Conservation (phyloP, 2,329 filamentous ascomycete genomes). For the Neocucurbitaria cava region DNA sequence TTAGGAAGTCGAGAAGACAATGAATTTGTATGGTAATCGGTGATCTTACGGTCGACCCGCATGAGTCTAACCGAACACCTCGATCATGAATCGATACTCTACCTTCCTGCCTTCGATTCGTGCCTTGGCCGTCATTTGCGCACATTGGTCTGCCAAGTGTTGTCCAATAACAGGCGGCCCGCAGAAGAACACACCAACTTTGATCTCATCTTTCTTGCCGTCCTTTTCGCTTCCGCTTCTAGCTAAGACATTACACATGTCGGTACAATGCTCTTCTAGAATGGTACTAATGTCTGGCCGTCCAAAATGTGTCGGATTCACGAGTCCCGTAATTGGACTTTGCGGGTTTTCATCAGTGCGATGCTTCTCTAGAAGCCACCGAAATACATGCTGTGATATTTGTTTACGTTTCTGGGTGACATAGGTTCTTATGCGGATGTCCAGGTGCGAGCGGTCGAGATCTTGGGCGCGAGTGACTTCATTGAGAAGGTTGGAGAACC, state of each 20-base stretch:
- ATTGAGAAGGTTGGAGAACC: conserved; percentile 66
- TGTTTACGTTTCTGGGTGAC: conserved; percentile 63
- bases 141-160: conserved; percentile 63
- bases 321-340: conserved; percentile 62
- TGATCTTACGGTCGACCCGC: not conserved
- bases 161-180: conserved; percentile 63
- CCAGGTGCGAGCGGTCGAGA: conserved; percentile 48
- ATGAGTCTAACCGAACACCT: conserved; percentile 59
- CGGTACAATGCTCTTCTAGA: conserved; percentile 62
- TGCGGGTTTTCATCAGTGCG: conserved; percentile 59
- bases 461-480: conserved; percentile 49
- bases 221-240: conserved; percentile 30
- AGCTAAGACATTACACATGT: conserved; percentile 52
- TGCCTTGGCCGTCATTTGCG: conserved; percentile 58
- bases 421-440: conserved; percentile 64
- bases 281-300: conserved; percentile 62
- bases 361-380: conserved; percentile 64
- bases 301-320: conserved; percentile 63
- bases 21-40: not conserved
- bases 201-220: conserved; percentile 44
- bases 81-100: conserved; percentile 65
- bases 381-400: conserved; percentile 62
- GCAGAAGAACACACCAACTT: conserved; percentile 65
- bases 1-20: too few species aligned
- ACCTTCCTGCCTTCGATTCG: conserved; percentile 61